Percentiles rank a stretch among this genome's conserved stretches.
Conservation (phyloP, 805 yeast species). For the Saccharomycopsis fibuligera region DNA sequence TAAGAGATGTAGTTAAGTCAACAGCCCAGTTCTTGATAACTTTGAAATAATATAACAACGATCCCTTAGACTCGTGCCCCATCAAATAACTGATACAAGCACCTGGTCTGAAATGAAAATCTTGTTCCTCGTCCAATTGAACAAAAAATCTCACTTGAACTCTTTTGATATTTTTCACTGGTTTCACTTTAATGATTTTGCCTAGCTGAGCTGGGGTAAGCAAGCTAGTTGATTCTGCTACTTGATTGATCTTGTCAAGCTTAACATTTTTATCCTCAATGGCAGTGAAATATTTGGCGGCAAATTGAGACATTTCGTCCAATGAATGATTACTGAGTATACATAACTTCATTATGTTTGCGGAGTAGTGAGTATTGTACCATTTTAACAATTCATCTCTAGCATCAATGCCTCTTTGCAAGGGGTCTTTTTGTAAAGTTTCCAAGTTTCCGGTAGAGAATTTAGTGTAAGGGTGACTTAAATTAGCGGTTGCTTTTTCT, state of each 20-base stretch:
- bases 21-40: constrained; percentile 66
- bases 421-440: constrained; percentile 69
- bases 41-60: constrained; percentile 66
- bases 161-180: constrained; percentile 73
- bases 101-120: constrained; percentile 65
- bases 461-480: constrained; percentile 74
- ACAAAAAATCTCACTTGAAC: constrained; percentile 63
- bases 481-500: constrained; percentile 67
- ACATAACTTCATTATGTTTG: constrained; percentile 84
- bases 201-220: constrained; percentile 43
- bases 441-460: constrained; percentile 84
- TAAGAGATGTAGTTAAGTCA: constrained; percentile 67
- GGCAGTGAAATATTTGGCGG: constrained; percentile 34
- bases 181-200: constrained; percentile 58
- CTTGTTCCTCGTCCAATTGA: constrained; percentile 61
- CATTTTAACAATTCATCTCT: constrained; percentile 76
- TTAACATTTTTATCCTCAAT: constrained; percentile 14
- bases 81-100: constrained; percentile 71
- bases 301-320: constrained; percentile 68
- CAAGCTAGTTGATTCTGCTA: constrained; percentile 31
- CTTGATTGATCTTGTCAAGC: constrained; percentile 2
- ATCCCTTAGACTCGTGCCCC: constrained; percentile 92
- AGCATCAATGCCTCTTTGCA: constrained; percentile 55
- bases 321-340: constrained; percentile 77
- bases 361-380: constrained; percentile 65